Evolutionary conservation across 1,284 basidiomycete genomes (phyloP).

Genomic region (Ceraceosorus bombacis): DNA sequence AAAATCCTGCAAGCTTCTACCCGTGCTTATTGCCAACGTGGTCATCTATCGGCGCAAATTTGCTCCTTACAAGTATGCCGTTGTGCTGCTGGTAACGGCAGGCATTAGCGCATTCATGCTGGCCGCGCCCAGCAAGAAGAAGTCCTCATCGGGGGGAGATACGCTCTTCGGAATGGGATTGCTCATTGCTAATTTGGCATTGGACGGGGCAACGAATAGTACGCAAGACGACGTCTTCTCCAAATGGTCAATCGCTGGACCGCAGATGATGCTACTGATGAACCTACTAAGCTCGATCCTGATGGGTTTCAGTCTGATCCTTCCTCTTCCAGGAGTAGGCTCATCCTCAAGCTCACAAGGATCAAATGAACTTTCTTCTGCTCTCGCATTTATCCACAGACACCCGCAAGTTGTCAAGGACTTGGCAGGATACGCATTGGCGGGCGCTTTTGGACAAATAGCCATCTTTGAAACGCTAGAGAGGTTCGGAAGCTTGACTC

Average conservation of each 20-base stretch:
- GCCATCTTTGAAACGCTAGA: constrained; percentile 98
- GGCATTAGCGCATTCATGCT: constrained; percentile 96
- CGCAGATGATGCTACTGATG: constrained; percentile 99
- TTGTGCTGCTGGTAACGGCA: constrained; percentile 61
- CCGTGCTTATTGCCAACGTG: constrained; percentile 91
- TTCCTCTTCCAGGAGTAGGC: constrained; percentile 54
- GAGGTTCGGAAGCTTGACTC: constrained; percentile 85
- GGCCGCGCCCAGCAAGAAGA: constrained; percentile 56
- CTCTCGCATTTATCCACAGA: constrained; percentile 59
- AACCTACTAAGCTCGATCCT: constrained; percentile 59
- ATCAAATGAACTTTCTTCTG: constrained; percentile 19
- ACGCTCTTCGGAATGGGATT: constrained; percentile 55
- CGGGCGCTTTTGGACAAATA: constrained; percentile 86
- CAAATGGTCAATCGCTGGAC: constrained; percentile 65
- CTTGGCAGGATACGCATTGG: constrained; percentile 74
- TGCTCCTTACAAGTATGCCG: constrained; percentile 46
- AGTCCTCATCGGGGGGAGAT: constrained; percentile 43
- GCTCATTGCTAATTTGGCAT: constrained; percentile 72
- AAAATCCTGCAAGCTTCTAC: constrained; percentile 96
- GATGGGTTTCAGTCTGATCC: constrained; percentile 49
- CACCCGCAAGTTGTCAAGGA: constrained; percentile 75
- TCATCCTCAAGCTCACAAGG: not conserved
- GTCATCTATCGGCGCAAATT: constrained; percentile 49
- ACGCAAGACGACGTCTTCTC: constrained; percentile 96
- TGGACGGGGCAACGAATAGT: constrained; percentile 93